Percentiles rank a stretch among this genome's conserved stretches.
Conservation (phyloP, 148 eudicot species). For the Diospyros kaki region DNA sequence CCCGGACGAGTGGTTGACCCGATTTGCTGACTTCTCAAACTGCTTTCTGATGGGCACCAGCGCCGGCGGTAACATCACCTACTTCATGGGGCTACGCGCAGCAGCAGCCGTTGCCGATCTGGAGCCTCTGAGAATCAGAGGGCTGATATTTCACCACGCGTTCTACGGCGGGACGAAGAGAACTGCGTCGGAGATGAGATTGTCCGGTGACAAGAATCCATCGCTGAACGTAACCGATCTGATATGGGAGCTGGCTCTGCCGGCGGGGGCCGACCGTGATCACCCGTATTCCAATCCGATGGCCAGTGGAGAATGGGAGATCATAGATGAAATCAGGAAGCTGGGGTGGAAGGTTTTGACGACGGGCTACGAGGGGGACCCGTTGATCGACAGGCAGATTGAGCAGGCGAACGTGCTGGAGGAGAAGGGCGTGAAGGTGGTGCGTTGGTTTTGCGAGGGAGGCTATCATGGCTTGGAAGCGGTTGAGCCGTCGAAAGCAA, state of each 20-base stretch:
- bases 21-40: slow-evolving; percentile 30
- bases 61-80: slow-evolving; percentile 53
- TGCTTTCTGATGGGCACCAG: slow-evolving; percentile 48
- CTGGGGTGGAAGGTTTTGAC: slow-evolving; percentile 38
- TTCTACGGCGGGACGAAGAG: slow-evolving; percentile 39
- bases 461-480: slow-evolving; percentile 42
- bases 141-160: slow-evolving; percentile 45
- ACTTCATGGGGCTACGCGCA: slow-evolving; percentile 37
- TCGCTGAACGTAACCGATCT: slow-evolving; percentile 16
- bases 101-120: slow-evolving; percentile 19
- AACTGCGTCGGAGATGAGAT: slow-evolving; percentile 28
- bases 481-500: slow-evolving; percentile 17
- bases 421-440: slow-evolving; percentile 26
- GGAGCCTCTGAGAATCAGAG: slow-evolving; percentile 36
- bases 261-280: slow-evolving; percentile 37
- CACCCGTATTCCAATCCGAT: slow-evolving; percentile 51
- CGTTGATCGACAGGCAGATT: slow-evolving; percentile 35
- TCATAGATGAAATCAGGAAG: slow-evolving; percentile 20
- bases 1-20: slow-evolving; percentile 35
- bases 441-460: slow-evolving; percentile 26
- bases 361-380: slow-evolving; percentile 43
- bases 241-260: slow-evolving; percentile 46
- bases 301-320: slow-evolving; percentile 17
- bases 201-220: slow-evolving; percentile 16
- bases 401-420: slow-evolving; percentile 34